Base-by-base conservation (phyloP, 2,329 filamentous ascomycete species). In the Verticillium klebahnii region DNA sequence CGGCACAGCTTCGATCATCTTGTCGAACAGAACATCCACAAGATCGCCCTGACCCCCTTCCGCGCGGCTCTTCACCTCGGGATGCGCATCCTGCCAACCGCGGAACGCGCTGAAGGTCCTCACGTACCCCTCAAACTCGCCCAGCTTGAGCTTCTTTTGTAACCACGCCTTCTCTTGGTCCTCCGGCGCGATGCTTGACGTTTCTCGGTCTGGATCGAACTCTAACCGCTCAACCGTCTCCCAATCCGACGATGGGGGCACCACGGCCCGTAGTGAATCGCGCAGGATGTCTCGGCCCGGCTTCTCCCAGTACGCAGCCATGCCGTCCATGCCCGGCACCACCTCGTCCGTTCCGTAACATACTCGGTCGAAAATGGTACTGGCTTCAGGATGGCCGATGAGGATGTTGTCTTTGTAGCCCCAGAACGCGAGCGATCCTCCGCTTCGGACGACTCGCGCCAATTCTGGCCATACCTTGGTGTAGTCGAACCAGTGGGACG, bases 401-500 rank as follows among this genome's bases (percentile, higher is more conserved):
- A 89, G 79, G 37, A 86, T 76, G 68, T 84, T 85, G 72, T 89
- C 87, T 68, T 85, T 86, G 72, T 89, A 89, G 2, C 85, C 86
- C 84, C 83, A 89, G 69, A 87, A 86, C 0, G 85, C 85, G n/a
- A 89, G 67, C 0, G 83, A 85, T 17, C 85, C 86, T 15, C 83
- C 83, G 2, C 72, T 70, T 57, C 81, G 77, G 50, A 88, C 73
- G 8, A 86, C 80, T 14, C 84, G 78, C 11, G 74, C 74, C 62
- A 89, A 70, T 67, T 85, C 81, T 0, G 78, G 78, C 82, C 85
- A 89, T 3, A 82, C 78, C 45, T 74, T 77, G 8, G 64, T 50
- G 68, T 84, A 85, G 69, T 89, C 80, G 70, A 90, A 90, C 87
- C 87, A 90, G 70, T 90, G 87, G 50, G 86, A 85, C 8, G 86